A percentile compares a stretch with the other conserved stretches of the same genome.
phyloP scores from a whole-genome alignment of 2,329 filamentous ascomycete species.

The Epichloe baconii region DNA sequence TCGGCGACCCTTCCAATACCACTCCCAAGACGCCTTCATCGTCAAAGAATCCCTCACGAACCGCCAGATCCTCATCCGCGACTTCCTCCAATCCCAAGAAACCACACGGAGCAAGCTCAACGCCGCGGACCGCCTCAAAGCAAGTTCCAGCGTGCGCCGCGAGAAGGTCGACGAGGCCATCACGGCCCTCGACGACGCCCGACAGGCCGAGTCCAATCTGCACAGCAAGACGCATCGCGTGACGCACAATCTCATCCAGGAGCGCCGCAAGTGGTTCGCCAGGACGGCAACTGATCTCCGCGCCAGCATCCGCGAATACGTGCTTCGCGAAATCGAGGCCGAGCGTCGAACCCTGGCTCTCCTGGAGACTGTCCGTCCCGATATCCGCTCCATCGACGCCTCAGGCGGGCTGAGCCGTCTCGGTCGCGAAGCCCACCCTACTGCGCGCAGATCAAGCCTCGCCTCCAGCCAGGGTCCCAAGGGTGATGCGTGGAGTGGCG shows the following conservation, averaged over 20 bases:
- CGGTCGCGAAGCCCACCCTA: constrained; percentile 76
- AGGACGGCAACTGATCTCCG: constrained; percentile 77
- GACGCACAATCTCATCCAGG: constrained; percentile 74
- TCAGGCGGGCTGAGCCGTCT: constrained; percentile 82
- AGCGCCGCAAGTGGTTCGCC: constrained; percentile 83
- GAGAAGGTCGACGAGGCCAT: constrained; percentile 99
- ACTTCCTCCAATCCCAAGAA: constrained; percentile 85
- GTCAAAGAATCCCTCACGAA: constrained; percentile 98
- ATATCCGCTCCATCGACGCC: constrained; percentile 84
- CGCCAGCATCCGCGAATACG: constrained; percentile 77
- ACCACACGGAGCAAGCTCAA: constrained; percentile 67
- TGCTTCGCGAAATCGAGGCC: constrained; percentile 86
- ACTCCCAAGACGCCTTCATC: constrained; percentile 91
- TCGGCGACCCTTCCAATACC: constrained; percentile 87
- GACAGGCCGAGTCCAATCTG: constrained; percentile 67
- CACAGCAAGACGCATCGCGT: constrained; percentile 78
- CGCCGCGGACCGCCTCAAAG: constrained; percentile 79
- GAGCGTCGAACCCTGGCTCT: constrained; percentile 85
- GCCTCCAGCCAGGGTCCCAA: constrained; percentile 88
- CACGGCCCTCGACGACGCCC: constrained; percentile 73
- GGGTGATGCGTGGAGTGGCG: constrained; percentile 96
- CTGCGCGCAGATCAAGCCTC: constrained; percentile 58
- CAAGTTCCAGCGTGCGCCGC: constrained; percentile 70
- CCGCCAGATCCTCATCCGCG: constrained; percentile 87
- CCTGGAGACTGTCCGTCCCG: constrained; percentile 83